These are phyloP conservation scores for Porphyrellus cyaneotinctus DNA, from an alignment of 768 basidiomycete species.

Conservation along the genomic window DNA sequence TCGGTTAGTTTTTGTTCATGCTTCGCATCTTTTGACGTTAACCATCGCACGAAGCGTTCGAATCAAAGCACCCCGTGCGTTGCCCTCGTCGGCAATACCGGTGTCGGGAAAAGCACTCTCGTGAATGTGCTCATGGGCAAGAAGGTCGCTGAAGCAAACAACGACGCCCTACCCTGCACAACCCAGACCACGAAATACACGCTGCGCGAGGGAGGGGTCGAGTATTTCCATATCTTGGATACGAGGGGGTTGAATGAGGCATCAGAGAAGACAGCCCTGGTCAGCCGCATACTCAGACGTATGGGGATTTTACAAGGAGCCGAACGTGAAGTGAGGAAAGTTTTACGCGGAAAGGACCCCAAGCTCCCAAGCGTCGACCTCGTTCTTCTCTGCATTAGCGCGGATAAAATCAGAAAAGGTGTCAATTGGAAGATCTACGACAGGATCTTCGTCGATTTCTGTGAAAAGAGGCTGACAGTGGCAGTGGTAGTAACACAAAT, in stretches of 20 bases:
- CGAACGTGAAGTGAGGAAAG: conserved; percentile 14
- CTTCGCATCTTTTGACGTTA: neutral
- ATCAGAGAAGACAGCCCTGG: neutral
- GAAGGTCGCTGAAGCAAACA: conserved; percentile 12
- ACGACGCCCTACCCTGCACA: conserved; percentile 22
- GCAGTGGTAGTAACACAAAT: conserved; percentile 19
- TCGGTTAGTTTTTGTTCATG: conserved; percentile 11
- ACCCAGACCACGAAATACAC: conserved; percentile 1
- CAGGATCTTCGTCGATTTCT: conserved; percentile 17
- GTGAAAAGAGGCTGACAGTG: conserved; percentile 5
- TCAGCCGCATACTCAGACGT: conserved; percentile 1
- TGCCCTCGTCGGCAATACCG: conserved; percentile 22
- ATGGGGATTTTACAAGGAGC: conserved; percentile 9
- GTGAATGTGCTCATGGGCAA: conserved; percentile 23
- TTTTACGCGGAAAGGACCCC: conserved; percentile 14
- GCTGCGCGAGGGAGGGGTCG: conserved; percentile 2
- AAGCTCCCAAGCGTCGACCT: conserved; percentile 4
- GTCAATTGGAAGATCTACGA: conserved; percentile 21
- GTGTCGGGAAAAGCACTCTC: conserved; percentile 27
- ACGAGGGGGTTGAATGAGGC: conserved; percentile 26
- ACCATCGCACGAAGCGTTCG: conserved; percentile 1
- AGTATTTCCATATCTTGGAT: conserved; percentile 20
- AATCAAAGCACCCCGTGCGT: conserved; percentile 9
- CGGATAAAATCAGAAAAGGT: conserved; percentile 14
- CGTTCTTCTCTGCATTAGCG: conserved; percentile 22